phyloP scores from a whole-genome alignment of 2,329 filamentous ascomycete genomes.

The Uncinocarpus reesii region DNA sequence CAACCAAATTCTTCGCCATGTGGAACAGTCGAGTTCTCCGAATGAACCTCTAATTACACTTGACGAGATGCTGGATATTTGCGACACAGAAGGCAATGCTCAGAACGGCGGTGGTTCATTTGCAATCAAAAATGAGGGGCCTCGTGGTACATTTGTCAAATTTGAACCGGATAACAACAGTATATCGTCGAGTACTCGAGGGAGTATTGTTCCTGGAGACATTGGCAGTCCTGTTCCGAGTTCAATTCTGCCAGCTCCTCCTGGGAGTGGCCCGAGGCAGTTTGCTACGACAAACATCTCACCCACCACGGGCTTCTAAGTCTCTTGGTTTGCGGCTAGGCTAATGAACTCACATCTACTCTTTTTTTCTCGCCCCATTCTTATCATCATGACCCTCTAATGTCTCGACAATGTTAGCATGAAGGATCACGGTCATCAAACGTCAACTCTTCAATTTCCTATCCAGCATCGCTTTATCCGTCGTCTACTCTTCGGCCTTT shows the following conservation, averaged over 20 bases:
- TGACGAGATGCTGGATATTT: conserved; percentile 68
- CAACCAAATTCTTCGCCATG: conserved; percentile 50
- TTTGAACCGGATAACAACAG: conserved; percentile 45
- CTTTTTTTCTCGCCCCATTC: conserved; percentile 5
- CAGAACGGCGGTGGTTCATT: conserved; percentile 89
- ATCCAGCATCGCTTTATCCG: conserved; percentile 10
- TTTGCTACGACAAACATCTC: conserved; percentile 25
- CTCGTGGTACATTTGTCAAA: conserved; percentile 33
- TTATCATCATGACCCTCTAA: conserved; percentile 7
- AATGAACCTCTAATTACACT: conserved; percentile 47
- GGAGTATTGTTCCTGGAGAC: conserved; percentile 48
- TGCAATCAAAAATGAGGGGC: conserved; percentile 49
- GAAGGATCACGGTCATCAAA: neutral
- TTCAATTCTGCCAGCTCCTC: conserved; percentile 31
- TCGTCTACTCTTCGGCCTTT: conserved; percentile 7
- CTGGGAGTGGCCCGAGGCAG: conserved; percentile 31
- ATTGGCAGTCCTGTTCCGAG: conserved; percentile 57
- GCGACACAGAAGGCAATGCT: conserved; percentile 77
- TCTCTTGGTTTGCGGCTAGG: conserved; percentile 17
- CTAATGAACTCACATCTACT: conserved; percentile 7
- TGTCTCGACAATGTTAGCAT: conserved; percentile 10
- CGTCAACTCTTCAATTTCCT: neutral
- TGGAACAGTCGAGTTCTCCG: conserved; percentile 50
- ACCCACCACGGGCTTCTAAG: conserved; percentile 30
- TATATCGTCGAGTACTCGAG: conserved; percentile 34